Evolutionary conservation across 148 eudicot genomes (phyloP), one percentile per base, ranked within the genome.

Genomic region (Chenopodium suecicum): DNA sequence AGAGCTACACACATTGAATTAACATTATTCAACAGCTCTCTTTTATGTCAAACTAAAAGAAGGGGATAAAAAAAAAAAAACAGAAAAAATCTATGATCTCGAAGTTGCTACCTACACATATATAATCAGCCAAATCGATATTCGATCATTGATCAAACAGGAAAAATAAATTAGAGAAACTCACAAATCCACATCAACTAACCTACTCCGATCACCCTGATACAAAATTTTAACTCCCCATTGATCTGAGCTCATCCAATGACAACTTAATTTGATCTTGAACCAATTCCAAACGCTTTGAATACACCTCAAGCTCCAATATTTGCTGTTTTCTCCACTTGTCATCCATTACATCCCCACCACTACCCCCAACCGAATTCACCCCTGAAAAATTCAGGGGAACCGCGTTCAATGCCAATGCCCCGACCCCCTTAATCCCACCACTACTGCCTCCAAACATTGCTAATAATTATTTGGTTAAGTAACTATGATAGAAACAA

Each of bases 311-410:
- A 86, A 97, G 84, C 84, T 97, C 99, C 81, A 97, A 81, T 70
- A 92, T 92, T 82, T 97, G 97, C 70, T 94, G 98, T 82, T 91
- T 94, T 90, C 94, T 92, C 99, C 99, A 94, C 79, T 88, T 94
- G 76, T 90, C 95, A 76, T 90, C 94, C 79, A 82, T 81, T 76
- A 76, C 64, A 73, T 89, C 90, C 31, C 88, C 88, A 58, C 71
- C 74, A 25, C 81, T 75, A 8, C 78, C 23, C 1, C 81, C 78
- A 4, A 79, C 65, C 2, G 66, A 68, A 82, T 73, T 83, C 78
- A 79, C 78, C 77, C 80, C 86, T 2, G 88, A 54, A 71, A 86
- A 88, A 50, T 82, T 86, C 87, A 88, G 32, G 1, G 90, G 90
- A 9, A 84, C 63, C 3, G 90, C 83, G 25, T 84, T 86, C 77